Evolutionary conservation across 176 grass and related monocot species (phyloP).

Genomic region (Alloteropsis semialata): DNA sequence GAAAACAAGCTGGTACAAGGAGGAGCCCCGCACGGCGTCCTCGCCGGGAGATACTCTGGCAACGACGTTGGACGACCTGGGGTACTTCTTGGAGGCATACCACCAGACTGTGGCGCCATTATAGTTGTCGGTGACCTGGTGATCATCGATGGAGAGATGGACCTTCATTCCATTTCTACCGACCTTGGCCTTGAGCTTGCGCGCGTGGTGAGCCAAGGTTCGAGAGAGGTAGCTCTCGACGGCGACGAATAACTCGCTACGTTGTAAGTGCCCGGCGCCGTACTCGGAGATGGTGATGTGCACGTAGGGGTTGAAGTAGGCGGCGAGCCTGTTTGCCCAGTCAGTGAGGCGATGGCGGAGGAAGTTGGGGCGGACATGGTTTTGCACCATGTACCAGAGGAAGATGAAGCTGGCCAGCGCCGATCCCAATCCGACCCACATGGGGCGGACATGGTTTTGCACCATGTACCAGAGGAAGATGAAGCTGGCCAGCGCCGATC

Average conservation of each 20-base stretch:
- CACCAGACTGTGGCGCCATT: not conserved
- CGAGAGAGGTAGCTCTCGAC: not conserved
- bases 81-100: not conserved
- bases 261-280: not conserved
- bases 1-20: not conserved
- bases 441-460: too few relatives aligned
- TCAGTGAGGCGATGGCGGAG: too few relatives aligned
- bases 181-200: not conserved
- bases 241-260: not conserved
- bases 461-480: too few relatives aligned
- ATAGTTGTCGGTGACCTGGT: accelerated
- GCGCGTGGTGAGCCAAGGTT: not conserved
- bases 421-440: too few relatives aligned
- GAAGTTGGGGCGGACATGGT: too few relatives aligned
- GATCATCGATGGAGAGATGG: not conserved
- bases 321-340: not conserved
- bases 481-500: too few relatives aligned
- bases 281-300: not conserved
- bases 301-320: not conserved
- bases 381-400: too few relatives aligned
- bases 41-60: accelerated
- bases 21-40: not conserved
- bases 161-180: not conserved
- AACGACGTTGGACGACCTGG: not conserved
- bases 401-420: too few relatives aligned